Evolutionary conservation across 345 rosid genomes (phyloP).

Genomic region (Leavenworthia alabamica): DNA sequence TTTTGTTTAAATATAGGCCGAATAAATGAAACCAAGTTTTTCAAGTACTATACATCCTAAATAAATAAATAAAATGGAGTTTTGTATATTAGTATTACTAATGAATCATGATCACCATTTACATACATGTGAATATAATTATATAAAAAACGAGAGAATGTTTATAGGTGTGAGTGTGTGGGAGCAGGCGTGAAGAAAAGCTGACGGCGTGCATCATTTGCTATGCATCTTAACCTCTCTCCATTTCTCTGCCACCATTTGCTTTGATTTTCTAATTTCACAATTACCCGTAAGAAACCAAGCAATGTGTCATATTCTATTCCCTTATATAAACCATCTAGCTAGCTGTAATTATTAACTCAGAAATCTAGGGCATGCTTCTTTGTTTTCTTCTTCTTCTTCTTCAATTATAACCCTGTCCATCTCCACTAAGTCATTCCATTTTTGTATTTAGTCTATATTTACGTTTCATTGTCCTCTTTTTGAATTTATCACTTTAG

Average conservation of each 20-base stretch:
- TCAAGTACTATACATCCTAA: not conserved
- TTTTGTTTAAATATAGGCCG: too few relatives aligned
- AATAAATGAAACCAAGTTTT: too few relatives aligned
- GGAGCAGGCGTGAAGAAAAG: slow-evolving; percentile 51
- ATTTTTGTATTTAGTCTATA: too few relatives aligned
- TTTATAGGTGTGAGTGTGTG: slow-evolving; percentile 38
- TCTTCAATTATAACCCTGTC: too few relatives aligned
- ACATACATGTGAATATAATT: slow-evolving; percentile 12
- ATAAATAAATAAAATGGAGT: not conserved
- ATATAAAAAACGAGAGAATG: slow-evolving; percentile 13
- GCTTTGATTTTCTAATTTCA: not conserved
- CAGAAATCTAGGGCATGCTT: too few relatives aligned
- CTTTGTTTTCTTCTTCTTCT: too few relatives aligned
- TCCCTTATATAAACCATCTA: too few relatives aligned
- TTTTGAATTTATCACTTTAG: slow-evolving; percentile 23
- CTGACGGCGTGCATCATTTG: slow-evolving; percentile 92
- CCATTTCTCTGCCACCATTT: slow-evolving; percentile 60
- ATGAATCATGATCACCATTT: not conserved
- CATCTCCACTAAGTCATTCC: slow-evolving; percentile 18
- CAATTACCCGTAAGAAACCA: too few relatives aligned
- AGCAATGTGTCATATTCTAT: too few relatives aligned
- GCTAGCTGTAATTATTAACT: too few relatives aligned
- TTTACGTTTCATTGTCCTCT: slow-evolving; percentile 7
- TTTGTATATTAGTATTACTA: too few relatives aligned
- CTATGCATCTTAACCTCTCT: slow-evolving; percentile 66